Conservation (phyloP, 306 rosid species). For the Senna tora region DNA sequence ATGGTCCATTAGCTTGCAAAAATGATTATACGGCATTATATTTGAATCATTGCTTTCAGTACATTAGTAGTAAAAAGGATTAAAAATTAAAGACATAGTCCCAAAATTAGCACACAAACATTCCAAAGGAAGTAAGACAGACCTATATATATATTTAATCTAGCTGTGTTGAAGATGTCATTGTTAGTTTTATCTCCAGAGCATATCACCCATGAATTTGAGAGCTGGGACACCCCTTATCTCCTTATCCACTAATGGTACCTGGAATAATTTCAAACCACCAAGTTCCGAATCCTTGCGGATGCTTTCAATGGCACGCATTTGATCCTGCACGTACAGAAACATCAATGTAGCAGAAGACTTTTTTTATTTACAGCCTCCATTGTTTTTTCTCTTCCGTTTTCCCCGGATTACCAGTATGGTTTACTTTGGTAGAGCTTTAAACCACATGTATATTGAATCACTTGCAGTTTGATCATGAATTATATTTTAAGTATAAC, state of each 20-base stretch:
- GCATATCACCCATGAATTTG: slow-evolving; percentile 65
- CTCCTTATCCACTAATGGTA: slow-evolving; percentile 82
- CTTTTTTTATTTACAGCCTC: neutral
- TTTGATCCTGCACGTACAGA: slow-evolving; percentile 63
- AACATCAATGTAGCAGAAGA: slow-evolving; percentile 15
- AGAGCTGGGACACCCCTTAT: slow-evolving; percentile 90
- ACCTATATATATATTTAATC: neutral
- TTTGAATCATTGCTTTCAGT: neutral
- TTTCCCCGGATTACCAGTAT: neutral
- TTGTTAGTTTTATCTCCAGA: slow-evolving; percentile 58
- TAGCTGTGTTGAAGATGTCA: too few relatives aligned
- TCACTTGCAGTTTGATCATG: neutral
- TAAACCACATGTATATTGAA: neutral
- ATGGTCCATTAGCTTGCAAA: too few relatives aligned
- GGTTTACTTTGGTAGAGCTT: neutral
- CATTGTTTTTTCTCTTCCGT: neutral
- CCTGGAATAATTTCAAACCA: slow-evolving; percentile 63
- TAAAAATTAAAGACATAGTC: neutral
- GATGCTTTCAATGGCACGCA: slow-evolving; percentile 71
- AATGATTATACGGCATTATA: neutral
- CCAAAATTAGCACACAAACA: neutral
- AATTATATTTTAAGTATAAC: neutral
- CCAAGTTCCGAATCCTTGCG: slow-evolving; percentile 61
- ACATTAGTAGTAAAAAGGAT: neutral
- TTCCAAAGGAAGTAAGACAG: neutral